These are phyloP conservation scores for Spergularia bocconei DNA, from an alignment of 148 eudicot genomes.

Conservation along the genomic window DNA sequence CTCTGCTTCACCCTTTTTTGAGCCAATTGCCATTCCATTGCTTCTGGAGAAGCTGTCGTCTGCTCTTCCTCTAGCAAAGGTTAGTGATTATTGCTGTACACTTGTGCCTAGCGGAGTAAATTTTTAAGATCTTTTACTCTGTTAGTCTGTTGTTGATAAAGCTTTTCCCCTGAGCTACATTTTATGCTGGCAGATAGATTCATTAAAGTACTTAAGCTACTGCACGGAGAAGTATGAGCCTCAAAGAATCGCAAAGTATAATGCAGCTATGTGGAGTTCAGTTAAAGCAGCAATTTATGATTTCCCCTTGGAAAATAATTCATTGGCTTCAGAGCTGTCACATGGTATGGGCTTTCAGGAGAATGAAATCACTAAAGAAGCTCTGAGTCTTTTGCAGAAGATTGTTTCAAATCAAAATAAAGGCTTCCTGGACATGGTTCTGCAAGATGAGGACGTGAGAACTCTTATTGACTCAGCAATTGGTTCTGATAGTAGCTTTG, in stretches of 20 bases:
- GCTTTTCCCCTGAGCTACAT: conserved; percentile 11
- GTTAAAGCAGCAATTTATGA: conserved; percentile 49
- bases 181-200: conserved; percentile 61
- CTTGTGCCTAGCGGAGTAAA: conserved; percentile 16
- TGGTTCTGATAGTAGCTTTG: conserved; percentile 36
- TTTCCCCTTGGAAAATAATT: conserved; percentile 32
- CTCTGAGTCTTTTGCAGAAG: conserved; percentile 64
- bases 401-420: conserved; percentile 42
- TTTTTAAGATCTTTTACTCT: conserved; percentile 4
- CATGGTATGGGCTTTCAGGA: conserved; percentile 47
- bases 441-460: conserved; percentile 60
- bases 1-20: conserved; percentile 75
- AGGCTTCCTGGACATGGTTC: conserved; percentile 49
- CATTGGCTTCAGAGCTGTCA: conserved; percentile 28
- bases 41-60: conserved; percentile 91
- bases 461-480: conserved; percentile 37
- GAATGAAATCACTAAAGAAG: conserved; percentile 60
- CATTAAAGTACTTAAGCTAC: conserved; percentile 71
- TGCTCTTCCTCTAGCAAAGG: conserved; percentile 80
- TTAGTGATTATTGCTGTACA: conserved; percentile 24
- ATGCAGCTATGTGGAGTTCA: conserved; percentile 62
- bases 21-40: conserved; percentile 82
- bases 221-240: conserved; percentile 68
- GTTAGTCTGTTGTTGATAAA: background rate
- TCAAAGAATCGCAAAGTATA: conserved; percentile 62